Percentiles rank a stretch among this genome's conserved stretches.
Evolutionary conservation across 345 rosid genomes (phyloP).

Genomic region (Luvunga scandens): DNA sequence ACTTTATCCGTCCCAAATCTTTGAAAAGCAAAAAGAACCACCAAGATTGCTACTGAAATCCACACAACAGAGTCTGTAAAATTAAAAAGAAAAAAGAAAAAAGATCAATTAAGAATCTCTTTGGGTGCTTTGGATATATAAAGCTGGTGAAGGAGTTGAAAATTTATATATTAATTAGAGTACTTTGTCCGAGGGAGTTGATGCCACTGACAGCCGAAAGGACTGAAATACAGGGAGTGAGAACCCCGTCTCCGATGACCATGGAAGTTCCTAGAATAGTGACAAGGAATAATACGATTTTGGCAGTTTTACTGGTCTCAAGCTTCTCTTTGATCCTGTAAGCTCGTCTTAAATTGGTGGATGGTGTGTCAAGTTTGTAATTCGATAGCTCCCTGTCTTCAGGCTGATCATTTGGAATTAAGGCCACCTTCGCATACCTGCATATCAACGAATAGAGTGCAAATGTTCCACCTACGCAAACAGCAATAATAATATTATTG

Average conservation of each 20-base stretch:
- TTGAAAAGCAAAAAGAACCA: slow-evolving; percentile 46
- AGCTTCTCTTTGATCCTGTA: slow-evolving; percentile 18
- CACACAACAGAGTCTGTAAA: slow-evolving; percentile 64
- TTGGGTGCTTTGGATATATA: background rate
- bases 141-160: no score
- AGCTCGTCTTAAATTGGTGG: slow-evolving; percentile 13
- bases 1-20: slow-evolving; percentile 75
- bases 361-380: slow-evolving; percentile 27
- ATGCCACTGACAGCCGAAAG: slow-evolving; percentile 83
- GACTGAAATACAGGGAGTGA: slow-evolving; percentile 59
- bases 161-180: no score
- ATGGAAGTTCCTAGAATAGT: slow-evolving; percentile 55
- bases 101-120: no score
- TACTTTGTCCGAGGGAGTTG: slow-evolving; percentile 59
- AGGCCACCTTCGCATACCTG: slow-evolving; percentile 48
- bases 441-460: slow-evolving; percentile 56
- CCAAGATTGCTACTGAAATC: slow-evolving; percentile 55
- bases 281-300: slow-evolving; percentile 23
- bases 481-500: background rate
- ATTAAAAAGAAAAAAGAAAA: no score
- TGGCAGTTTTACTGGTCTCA: slow-evolving; percentile 22
- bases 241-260: slow-evolving; percentile 58
- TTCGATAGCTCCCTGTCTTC: slow-evolving; percentile 49
- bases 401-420: slow-evolving; percentile 40
- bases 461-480: slow-evolving; percentile 55